These are phyloP conservation scores for Sclerotinia spermophila DNA, from an alignment of 2,329 filamentous ascomycete species.

Conservation along the genomic window DNA sequence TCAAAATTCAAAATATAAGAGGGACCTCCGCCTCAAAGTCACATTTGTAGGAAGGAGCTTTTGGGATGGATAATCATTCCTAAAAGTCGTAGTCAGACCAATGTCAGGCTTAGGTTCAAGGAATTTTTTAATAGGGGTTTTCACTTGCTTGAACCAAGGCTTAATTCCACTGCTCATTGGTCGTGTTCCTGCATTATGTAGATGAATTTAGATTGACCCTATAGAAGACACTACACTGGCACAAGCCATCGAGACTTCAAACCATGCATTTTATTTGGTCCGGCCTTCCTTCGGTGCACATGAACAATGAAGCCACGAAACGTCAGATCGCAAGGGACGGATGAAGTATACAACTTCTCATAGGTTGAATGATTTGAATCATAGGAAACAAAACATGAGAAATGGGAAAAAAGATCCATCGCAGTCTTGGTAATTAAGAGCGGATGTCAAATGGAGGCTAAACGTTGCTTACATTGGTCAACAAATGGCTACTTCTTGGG, in stretches of 20 bases:
- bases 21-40: background rate
- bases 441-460: constrained; percentile 6
- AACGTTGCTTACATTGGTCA: constrained; percentile 1
- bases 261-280: constrained; percentile 13
- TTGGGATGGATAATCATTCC: constrained; percentile 9
- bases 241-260: constrained; percentile 1
- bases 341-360: background rate
- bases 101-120: background rate
- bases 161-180: background rate
- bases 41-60: constrained; percentile 5
- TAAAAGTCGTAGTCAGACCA: background rate
- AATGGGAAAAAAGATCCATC: background rate
- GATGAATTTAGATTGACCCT: background rate
- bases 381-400: background rate
- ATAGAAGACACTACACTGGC: background rate
- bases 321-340: constrained; percentile 7
- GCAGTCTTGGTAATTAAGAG: background rate
- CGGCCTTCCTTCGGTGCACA: constrained; percentile 15
- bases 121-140: constrained; percentile 13
- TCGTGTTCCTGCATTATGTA: constrained; percentile 16
- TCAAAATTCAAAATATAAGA: background rate
- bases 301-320: constrained; percentile 13
- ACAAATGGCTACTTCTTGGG: background rate
- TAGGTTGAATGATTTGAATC: background rate
- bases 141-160: background rate